Evolutionary conservation across 441 rosid species (phyloP).

Genomic region (Croton laevigatus): DNA sequence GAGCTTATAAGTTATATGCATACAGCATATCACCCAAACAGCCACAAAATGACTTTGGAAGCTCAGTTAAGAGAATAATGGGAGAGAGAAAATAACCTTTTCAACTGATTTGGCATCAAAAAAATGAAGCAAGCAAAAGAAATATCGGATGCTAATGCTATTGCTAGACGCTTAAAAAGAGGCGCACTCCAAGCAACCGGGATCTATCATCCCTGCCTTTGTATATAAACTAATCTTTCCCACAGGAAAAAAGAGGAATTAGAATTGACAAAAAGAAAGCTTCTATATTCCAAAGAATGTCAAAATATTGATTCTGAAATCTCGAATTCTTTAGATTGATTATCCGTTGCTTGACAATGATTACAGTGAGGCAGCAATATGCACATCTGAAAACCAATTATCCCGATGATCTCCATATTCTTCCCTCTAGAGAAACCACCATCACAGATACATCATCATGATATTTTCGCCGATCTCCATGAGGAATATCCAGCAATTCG

Average conservation of each 20-base stretch:
- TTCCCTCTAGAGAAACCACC: conserved; percentile 96
- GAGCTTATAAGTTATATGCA: too few species aligned
- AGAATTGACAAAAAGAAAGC: conserved; percentile 4
- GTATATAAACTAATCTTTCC: conserved; percentile 1
- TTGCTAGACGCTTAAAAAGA: background rate
- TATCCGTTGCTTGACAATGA: conserved; percentile 34
- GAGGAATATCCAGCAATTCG: conserved; percentile 84
- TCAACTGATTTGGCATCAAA: too few species aligned
- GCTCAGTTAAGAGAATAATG: too few species aligned
- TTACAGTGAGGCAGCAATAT: conserved; percentile 28
- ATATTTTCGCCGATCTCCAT: conserved; percentile 89
- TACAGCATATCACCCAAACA: too few species aligned
- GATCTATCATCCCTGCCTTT: background rate
- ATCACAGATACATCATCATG: conserved; percentile 95
- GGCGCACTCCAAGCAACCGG: conserved; percentile 2
- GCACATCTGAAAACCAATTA: conserved; percentile 35
- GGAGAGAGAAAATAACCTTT: too few species aligned
- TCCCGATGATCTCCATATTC: conserved; percentile 96
- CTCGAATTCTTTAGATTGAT: conserved; percentile 31
- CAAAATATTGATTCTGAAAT: conserved; percentile 28
- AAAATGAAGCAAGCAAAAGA: background rate
- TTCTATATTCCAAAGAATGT: conserved; percentile 18
- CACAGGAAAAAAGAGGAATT: background rate
- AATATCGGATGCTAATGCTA: background rate
- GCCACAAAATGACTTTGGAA: too few species aligned